These are phyloP conservation scores for Sporothrix pallida DNA, from an alignment of 2,329 filamentous ascomycete genomes.

Conservation along the genomic window DNA sequence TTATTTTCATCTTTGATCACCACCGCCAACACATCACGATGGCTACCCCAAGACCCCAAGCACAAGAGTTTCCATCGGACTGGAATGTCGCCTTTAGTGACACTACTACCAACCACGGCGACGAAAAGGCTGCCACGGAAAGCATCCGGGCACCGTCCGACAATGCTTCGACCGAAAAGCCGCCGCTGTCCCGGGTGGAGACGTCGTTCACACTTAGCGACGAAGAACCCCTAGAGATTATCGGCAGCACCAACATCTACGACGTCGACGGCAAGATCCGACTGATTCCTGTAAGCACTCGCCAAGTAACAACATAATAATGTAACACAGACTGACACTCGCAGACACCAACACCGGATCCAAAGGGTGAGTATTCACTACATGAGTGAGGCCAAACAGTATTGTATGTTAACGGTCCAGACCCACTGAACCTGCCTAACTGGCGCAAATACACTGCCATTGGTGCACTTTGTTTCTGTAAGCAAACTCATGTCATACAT, in stretches of 20 bases:
- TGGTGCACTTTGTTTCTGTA: conserved; percentile 39
- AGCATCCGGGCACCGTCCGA: conserved; percentile 18
- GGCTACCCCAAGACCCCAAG: not conserved
- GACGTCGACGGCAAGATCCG: conserved; percentile 31
- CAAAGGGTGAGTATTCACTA: conserved; percentile 23
- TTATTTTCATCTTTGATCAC: not conserved
- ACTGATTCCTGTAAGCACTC: conserved; percentile 32
- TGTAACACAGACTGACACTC: not conserved
- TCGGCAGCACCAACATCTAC: conserved; percentile 36
- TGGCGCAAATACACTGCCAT: conserved; percentile 46
- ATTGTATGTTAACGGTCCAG: conserved; percentile 1
- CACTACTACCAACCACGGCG: not conserved
- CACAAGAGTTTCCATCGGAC: conserved; percentile 16
- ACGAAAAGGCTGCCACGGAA: not conserved
- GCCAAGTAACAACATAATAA: too few species aligned
- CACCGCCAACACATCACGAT: not conserved
- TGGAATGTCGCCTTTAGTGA: conserved; percentile 9
- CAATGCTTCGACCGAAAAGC: conserved; percentile 23
- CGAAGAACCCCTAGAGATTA: conserved; percentile 26
- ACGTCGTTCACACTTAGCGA: conserved; percentile 6
- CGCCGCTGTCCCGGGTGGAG: not conserved
- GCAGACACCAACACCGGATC: conserved; percentile 35
- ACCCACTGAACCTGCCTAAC: conserved; percentile 44
- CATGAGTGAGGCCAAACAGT: not conserved
- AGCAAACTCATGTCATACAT: not conserved